Percentiles rank a stretch among this genome's conserved stretches.
phyloP scores from a whole-genome alignment of 192 early-diverging fungal species.

The Endogone sp. region DNA sequence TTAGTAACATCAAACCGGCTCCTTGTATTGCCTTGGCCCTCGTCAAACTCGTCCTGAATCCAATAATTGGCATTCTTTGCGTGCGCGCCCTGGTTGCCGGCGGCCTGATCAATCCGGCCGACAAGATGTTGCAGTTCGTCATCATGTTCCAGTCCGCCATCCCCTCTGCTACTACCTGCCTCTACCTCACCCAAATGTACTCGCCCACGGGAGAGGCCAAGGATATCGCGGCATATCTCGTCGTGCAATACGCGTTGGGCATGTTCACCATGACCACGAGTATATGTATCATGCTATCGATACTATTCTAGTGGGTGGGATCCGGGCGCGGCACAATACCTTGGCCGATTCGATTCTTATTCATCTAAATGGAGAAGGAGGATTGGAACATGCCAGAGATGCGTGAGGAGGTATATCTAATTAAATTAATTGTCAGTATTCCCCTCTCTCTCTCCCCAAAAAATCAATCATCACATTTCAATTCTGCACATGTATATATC shows the following conservation, averaged over 20 bases:
- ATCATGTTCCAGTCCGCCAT: constrained; percentile 1
- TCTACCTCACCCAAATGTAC: constrained; percentile 3
- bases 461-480: too few species aligned
- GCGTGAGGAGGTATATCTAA: too few species aligned
- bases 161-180: not conserved
- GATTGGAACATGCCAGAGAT: too few species aligned
- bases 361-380: too few species aligned
- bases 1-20: not conserved
- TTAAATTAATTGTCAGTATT: too few species aligned
- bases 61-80: not conserved
- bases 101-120: not conserved
- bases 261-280: not conserved
- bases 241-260: not conserved
- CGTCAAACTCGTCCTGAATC: not conserved
- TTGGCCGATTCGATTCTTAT: too few species aligned
- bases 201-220: constrained; percentile 2
- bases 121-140: constrained; percentile 8
- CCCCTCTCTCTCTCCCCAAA: too few species aligned
- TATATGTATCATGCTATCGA: not conserved
- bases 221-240: constrained; percentile 1
- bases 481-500: too few species aligned
- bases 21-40: not conserved
- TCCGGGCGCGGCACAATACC: too few species aligned
- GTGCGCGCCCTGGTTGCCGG: not conserved
- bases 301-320: too few species aligned